Evolutionary conservation across 306 rosid genomes (phyloP).

Genomic region (Corylus americana): DNA sequence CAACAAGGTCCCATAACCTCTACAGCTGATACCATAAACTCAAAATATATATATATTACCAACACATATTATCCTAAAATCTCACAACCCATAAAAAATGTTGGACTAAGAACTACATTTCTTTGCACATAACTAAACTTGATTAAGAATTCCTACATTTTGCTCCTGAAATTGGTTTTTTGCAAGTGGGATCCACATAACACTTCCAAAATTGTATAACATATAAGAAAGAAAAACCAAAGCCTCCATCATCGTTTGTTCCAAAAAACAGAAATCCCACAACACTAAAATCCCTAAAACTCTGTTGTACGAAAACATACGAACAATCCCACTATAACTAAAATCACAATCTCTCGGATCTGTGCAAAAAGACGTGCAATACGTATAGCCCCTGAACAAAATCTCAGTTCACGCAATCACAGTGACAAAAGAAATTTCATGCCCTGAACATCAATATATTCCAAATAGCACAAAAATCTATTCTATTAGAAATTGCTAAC

Average conservation of each 20-base stretch:
- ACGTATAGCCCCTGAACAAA: too few species aligned
- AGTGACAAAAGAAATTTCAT: not conserved
- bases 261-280: not conserved
- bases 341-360: not conserved
- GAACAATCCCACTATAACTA: not conserved
- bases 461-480: not conserved
- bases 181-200: not conserved
- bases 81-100: not conserved
- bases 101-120: not conserved
- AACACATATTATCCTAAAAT: too few species aligned
- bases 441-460: not conserved
- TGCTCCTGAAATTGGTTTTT: not conserved
- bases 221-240: not conserved
- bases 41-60: not conserved
- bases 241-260: not conserved
- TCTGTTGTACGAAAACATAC: not conserved
- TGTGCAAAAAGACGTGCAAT: not conserved
- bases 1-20: slow-evolving; percentile 3
- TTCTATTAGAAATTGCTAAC: too few species aligned
- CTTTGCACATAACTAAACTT: not conserved
- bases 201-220: not conserved
- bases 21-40: slow-evolving; percentile 14
- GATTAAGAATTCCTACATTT: not conserved
- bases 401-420: not conserved
- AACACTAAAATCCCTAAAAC: not conserved